phyloP scores from a whole-genome alignment of 1,284 basidiomycete species.

The Fomitopsis betulina region DNA sequence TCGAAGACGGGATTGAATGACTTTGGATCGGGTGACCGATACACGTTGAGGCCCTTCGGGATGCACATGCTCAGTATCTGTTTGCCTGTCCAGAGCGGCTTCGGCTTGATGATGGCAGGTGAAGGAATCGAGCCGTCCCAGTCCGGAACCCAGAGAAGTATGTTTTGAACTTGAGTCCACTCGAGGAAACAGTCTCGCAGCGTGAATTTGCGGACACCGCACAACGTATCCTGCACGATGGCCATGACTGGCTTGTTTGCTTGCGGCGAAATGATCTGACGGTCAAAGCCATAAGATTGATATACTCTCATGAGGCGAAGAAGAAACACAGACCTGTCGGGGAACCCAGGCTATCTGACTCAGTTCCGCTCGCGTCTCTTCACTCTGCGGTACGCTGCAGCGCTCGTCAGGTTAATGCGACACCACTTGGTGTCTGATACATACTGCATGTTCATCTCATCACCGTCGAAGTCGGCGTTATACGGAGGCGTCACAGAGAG shows the following conservation, averaged over 20 bases:
- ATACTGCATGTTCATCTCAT: conserved; percentile 99
- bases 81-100: conserved; percentile 97
- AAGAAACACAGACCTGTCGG: conserved; percentile 58
- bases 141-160: conserved; percentile 94
- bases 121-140: conserved; percentile 95
- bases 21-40: conserved; percentile 73
- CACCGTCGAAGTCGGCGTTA: conserved; percentile 99
- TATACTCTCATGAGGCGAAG: background rate
- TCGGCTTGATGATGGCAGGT: conserved; percentile 95
- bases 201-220: conserved; percentile 97
- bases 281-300: background rate
- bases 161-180: conserved; percentile 94
- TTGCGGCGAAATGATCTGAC: conserved; percentile 96
- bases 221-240: conserved; percentile 98
- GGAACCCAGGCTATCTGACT: conserved; percentile 99
- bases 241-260: conserved; percentile 99
- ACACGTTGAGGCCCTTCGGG: conserved; percentile 95
- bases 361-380: conserved; percentile 98
- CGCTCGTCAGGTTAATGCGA: background rate
- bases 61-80: conserved; percentile 94
- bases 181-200: conserved; percentile 92
- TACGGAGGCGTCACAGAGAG: conserved; percentile 94
- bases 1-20: conserved; percentile 84
- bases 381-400: conserved; percentile 89
- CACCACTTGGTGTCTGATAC: conserved; percentile 26